These are phyloP conservation scores for Dothideomycetes sp. DNA, from an alignment of 2,329 filamentous ascomycete species.

Conservation along the genomic window DNA sequence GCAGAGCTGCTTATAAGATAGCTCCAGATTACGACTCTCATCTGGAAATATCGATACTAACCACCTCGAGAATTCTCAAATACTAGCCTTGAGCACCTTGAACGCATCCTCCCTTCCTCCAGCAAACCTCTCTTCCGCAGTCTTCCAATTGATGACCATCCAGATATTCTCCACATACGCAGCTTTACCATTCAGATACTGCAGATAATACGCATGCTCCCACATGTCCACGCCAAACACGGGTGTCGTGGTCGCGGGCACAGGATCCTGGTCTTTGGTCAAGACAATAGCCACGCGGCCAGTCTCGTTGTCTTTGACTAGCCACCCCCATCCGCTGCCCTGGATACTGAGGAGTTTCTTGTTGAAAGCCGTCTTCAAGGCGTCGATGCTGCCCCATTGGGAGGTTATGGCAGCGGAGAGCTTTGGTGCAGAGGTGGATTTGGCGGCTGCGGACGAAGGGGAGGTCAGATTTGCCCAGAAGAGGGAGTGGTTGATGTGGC, in stretches of 20 bases:
- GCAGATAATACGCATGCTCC: constrained; percentile 72
- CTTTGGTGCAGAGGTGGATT: constrained; percentile 43
- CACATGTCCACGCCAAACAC: constrained; percentile 79
- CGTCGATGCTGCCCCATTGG: constrained; percentile 58
- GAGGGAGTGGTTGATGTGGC: constrained; percentile 85
- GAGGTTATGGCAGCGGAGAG: constrained; percentile 50
- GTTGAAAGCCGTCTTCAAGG: constrained; percentile 56
- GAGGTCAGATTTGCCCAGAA: constrained; percentile 76
- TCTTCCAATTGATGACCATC: constrained; percentile 71
- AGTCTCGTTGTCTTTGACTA: constrained; percentile 53
- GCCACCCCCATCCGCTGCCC: constrained; percentile 82
- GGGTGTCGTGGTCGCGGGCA: constrained; percentile 54
- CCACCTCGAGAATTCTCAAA: too few species aligned
- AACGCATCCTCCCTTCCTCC: constrained; percentile 3
- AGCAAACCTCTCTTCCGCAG: constrained; percentile 50
- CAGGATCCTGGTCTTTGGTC: constrained; percentile 78
- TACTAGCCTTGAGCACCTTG: background rate
- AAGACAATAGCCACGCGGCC: constrained; percentile 60
- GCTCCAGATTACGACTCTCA: too few species aligned
- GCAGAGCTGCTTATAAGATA: too few species aligned
- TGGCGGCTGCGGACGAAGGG: constrained; percentile 46
- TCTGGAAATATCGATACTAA: too few species aligned
- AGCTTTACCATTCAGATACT: constrained; percentile 68
- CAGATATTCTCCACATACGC: constrained; percentile 67
- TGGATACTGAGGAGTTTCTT: constrained; percentile 59